These are phyloP conservation scores for Otatea glauca DNA, from an alignment of 176 grass and related monocot species.

Conservation along the genomic window DNA sequence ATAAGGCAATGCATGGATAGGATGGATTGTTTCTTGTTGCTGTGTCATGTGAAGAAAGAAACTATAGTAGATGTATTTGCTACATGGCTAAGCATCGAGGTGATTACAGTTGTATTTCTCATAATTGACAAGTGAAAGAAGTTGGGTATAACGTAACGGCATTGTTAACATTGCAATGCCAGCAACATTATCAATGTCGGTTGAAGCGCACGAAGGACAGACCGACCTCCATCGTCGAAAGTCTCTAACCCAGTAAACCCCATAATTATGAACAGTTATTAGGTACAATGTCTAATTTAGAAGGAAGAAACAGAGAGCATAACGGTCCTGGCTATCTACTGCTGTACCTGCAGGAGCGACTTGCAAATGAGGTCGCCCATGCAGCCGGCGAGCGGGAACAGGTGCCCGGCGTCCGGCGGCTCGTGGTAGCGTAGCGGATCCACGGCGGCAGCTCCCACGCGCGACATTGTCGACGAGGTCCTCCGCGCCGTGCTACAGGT, in stretches of 20 bases:
- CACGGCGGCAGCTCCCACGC: conserved; percentile 44
- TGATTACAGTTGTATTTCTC: background rate
- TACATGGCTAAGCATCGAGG: background rate
- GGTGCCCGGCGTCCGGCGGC: conserved; percentile 44
- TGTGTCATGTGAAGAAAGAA: background rate
- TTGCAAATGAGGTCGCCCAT: conserved; percentile 50
- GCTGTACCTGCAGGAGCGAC: conserved; percentile 27
- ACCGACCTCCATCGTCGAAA: no score
- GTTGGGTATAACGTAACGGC: no score
- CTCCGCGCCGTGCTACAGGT: conserved; percentile 57
- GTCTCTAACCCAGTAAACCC: background rate
- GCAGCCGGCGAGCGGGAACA: conserved; percentile 42
- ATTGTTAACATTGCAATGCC: no score
- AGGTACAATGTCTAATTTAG: background rate
- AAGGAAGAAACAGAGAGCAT: background rate
- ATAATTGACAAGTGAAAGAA: background rate
- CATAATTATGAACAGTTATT: background rate
- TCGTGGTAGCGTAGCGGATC: conserved; percentile 48
- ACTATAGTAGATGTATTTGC: background rate
- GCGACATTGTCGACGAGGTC: conserved; percentile 44
- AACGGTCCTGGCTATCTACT: background rate
- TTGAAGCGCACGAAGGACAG: no score
- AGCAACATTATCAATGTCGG: no score
- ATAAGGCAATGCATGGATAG: background rate
- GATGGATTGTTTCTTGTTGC: no score